Base-by-base conservation (phyloP, 2,329 filamentous ascomycete species). In the Aureobasidium pullulans region DNA sequence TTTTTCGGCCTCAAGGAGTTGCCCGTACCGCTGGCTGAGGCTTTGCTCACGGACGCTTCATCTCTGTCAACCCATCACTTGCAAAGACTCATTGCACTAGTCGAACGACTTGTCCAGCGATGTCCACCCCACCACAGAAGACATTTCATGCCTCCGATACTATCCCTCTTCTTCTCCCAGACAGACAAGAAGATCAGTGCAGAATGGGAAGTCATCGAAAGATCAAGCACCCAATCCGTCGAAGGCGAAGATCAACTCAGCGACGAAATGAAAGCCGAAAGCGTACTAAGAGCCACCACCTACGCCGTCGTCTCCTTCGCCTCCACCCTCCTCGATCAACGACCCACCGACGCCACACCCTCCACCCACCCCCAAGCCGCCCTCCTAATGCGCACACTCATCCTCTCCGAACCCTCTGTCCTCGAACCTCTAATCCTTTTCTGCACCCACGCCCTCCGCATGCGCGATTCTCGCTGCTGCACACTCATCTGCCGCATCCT, bases 251-350 rank as follows among this genome's bases (percentile, higher is more conserved):
- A 89, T 61, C 75, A 78, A 58, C 76, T 99, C 57, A 89, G 89
- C 1, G 91, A 96, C 65, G 94, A 99, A 75, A 99, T 99, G 94
- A 96, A 96, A 74, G 87, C 90, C 6, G 94, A 99, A 72, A 97
- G 93, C 69, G 95, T 99, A 32, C 77, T 99, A 47, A 85, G 94
- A 19, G 91, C 96, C 71, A 81, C 97, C 52, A 96, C 93, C 0
- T 94, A 95, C 72, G 90, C 90, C 3, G 90, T 92, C 1, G 90
- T 96, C 32, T 86, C 94, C 66, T 90, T 97, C 81, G 88, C 96
- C 63, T 90, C 90, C 7, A 89, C 90, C 65, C 85, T 97, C 66
- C 79, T 99, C 23, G 92, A 91, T 13, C 77, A 79, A 16, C 37
- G 39, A 46, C 6, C 44, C 42, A 19, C 23, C 37, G 53, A 57